A percentile compares a stretch with the other conserved stretches of the same genome.
Conservation (phyloP, 2,329 filamentous ascomycete species). For the Fusarium buharicum region DNA sequence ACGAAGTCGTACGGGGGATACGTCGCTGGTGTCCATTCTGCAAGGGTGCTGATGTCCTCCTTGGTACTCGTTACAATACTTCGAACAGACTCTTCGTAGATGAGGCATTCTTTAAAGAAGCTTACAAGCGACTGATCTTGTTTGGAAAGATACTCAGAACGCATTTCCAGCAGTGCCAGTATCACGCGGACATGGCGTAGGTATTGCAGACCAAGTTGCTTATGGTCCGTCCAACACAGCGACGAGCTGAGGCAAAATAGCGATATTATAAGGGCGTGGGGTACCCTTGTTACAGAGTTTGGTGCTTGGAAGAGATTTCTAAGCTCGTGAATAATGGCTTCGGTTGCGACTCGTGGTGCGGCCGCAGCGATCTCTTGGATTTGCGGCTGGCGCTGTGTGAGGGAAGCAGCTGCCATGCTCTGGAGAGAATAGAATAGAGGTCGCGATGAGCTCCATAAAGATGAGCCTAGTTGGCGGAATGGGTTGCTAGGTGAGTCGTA, state of each 20-base stretch:
- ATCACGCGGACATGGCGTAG: slow-evolving; percentile 35
- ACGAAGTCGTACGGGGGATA: slow-evolving; percentile 31
- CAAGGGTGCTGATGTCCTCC: slow-evolving; percentile 34
- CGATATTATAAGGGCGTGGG: slow-evolving; percentile 31
- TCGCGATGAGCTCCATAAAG: slow-evolving; percentile 22
- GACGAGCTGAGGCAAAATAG: slow-evolving; percentile 38
- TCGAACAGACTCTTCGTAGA: slow-evolving; percentile 36
- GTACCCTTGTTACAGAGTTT: slow-evolving; percentile 23
- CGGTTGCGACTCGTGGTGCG: slow-evolving; percentile 30
- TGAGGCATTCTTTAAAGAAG: slow-evolving; percentile 37
- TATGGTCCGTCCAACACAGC: slow-evolving; percentile 35
- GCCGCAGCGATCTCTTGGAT: slow-evolving; percentile 31
- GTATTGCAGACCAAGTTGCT: slow-evolving; percentile 38
- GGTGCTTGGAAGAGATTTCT: slow-evolving; percentile 24
- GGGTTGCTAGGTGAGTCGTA: slow-evolving; percentile 37
- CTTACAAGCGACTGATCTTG: slow-evolving; percentile 25
- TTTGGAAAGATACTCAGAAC: slow-evolving; percentile 12
- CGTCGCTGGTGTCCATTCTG: slow-evolving; percentile 21
- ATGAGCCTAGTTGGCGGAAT: slow-evolving; percentile 29
- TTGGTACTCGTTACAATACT: slow-evolving; percentile 34
- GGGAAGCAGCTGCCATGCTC: slow-evolving; percentile 37
- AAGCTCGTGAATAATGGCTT: slow-evolving; percentile 34
- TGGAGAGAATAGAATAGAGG: slow-evolving; percentile 38
- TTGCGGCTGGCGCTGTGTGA: slow-evolving; percentile 18
- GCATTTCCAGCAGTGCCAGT: slow-evolving; percentile 30